Evolutionary conservation across 2,329 filamentous ascomycete genomes (phyloP).

Genomic region (Pezicula rhizophila): DNA sequence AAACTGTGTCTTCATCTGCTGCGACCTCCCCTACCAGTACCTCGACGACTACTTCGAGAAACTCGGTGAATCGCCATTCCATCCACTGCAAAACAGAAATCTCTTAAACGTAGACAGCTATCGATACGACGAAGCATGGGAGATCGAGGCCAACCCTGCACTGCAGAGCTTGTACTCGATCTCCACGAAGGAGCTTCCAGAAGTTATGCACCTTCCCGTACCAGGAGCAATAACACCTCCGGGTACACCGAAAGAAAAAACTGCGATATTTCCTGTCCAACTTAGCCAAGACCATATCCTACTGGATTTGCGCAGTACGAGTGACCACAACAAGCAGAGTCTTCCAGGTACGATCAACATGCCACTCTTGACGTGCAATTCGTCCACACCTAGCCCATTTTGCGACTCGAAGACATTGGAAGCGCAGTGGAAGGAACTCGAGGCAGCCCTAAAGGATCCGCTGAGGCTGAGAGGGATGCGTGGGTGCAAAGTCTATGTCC

Average conservation of each 20-base stretch:
- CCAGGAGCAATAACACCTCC: neutral
- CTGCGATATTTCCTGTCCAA: neutral
- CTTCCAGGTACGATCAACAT: neutral
- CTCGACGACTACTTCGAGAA: constrained; percentile 55
- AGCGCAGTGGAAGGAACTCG: constrained; percentile 1
- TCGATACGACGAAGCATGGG: constrained; percentile 51
- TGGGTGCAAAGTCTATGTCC: neutral
- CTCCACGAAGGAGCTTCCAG: neutral
- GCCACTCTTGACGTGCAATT: neutral
- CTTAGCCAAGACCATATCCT: neutral
- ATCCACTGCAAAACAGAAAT: constrained; percentile 39
- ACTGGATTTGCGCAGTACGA: neutral
- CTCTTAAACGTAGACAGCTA: constrained; percentile 44
- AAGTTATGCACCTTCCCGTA: neutral
- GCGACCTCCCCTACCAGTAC: constrained; percentile 59
- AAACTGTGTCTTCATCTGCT: constrained; percentile 54
- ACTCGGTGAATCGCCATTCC: constrained; percentile 42
- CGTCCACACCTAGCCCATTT: neutral
- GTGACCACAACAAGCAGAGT: neutral
- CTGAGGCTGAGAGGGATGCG: neutral
- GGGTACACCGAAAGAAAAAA: neutral
- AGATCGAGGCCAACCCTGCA: constrained; percentile 19
- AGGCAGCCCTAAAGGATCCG: neutral
- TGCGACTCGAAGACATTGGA: neutral
- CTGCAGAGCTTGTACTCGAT: neutral